Conservation (phyloP, 2,329 filamentous ascomycete genomes). For the Neoascochyta sp. region DNA sequence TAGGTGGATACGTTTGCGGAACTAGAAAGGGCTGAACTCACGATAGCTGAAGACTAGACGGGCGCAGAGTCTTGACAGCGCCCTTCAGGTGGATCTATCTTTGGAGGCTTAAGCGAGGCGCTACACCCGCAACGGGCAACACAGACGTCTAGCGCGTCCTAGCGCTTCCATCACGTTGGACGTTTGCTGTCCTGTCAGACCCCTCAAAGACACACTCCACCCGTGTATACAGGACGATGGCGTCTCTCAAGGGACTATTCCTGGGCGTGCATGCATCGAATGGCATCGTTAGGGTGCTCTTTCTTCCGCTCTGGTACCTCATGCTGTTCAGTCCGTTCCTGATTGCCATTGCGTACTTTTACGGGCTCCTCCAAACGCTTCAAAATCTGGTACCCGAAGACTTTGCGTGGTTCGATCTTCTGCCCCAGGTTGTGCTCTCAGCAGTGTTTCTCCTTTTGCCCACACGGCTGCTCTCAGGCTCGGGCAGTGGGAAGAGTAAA, state of each 20-base stretch:
- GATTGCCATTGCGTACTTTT: conserved; percentile 19
- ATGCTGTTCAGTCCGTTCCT: conserved; percentile 31
- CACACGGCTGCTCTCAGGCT: conserved; percentile 30
- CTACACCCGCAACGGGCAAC: conserved; percentile 6
- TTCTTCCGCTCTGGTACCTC: conserved; percentile 34
- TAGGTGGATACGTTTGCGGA: no score
- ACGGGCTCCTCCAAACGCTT: conserved; percentile 17
- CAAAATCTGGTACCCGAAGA: conserved; percentile 18
- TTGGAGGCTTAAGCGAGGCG: conserved; percentile 9
- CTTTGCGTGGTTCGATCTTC: conserved; percentile 27
- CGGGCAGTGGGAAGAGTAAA: conserved; percentile 12
- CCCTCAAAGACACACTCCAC: no score
- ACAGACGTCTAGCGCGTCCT: conserved; percentile 2
- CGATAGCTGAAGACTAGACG: no score
- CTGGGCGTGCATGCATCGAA: conserved; percentile 34
- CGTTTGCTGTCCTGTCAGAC: conserved; percentile 2
- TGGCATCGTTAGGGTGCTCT: conserved; percentile 29
- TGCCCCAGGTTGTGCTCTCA: conserved; percentile 27
- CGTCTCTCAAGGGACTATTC: conserved; percentile 31
- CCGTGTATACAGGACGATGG: no score
- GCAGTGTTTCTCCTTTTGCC: conserved; percentile 26
- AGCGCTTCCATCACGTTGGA: no score
- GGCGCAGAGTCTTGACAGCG: no score
- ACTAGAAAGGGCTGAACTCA: no score
- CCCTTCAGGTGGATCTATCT: no score